phyloP scores from a whole-genome alignment of 305 asterid genomes.

The Fraxinus velutina region DNA sequence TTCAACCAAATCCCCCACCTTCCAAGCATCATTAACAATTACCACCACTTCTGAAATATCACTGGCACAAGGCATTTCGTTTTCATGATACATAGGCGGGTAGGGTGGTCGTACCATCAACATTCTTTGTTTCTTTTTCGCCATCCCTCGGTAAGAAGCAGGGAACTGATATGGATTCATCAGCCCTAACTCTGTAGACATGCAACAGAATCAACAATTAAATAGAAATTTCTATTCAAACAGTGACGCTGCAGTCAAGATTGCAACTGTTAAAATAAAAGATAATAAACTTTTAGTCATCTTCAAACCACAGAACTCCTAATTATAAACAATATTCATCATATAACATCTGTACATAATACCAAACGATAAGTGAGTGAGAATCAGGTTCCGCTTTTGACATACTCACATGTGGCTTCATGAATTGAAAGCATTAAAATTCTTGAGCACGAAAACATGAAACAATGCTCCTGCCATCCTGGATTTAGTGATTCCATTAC shows the following conservation, averaged over 20 bases:
- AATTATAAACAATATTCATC: neutral
- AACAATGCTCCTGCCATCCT: neutral
- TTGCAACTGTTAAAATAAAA: neutral
- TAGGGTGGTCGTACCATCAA: conserved; percentile 65
- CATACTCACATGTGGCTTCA: neutral
- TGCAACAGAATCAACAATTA: conserved; percentile 15
- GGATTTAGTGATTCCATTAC: neutral
- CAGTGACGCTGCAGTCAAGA: neutral
- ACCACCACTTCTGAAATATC: conserved; percentile 45
- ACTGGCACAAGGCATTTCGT: conserved; percentile 29
- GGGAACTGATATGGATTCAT: conserved; percentile 36
- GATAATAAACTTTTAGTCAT: neutral
- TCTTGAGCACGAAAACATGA: neutral
- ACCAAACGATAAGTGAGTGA: neutral
- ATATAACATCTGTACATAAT: neutral
- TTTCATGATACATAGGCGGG: conserved; percentile 42
- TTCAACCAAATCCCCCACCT: conserved; percentile 74
- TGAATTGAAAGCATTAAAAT: neutral
- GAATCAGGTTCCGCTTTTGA: neutral
- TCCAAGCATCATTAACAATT: conserved; percentile 46
- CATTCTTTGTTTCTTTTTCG: conserved; percentile 21
- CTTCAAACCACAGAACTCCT: conserved; percentile 5
- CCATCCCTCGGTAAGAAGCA: conserved; percentile 19
- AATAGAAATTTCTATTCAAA: conserved; percentile 7
- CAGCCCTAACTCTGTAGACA: conserved; percentile 47